A percentile compares a stretch with the other conserved stretches of the same genome.
Evolutionary conservation across 202 grass and related monocot species (phyloP).

Genomic region (Saccharum hybrid): DNA sequence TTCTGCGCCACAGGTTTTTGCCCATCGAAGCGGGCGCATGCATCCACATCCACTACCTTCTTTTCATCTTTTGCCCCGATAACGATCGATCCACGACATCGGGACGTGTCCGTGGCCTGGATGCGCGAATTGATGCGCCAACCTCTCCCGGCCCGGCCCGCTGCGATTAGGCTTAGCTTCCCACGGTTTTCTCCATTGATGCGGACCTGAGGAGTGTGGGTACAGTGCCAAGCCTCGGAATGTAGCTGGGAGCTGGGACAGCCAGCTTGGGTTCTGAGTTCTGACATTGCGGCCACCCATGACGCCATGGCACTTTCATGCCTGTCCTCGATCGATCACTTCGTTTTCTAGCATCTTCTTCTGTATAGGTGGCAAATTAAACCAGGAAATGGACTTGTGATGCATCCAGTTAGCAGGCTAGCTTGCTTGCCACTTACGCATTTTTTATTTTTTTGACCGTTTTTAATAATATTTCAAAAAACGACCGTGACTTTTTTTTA

Average conservation of each 20-base stretch:
- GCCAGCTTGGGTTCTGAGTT: neutral
- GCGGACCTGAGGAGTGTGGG: neutral
- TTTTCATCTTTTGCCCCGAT: neutral
- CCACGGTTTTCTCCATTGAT: constrained; percentile 14
- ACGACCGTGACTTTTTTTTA: no score
- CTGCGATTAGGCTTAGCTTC: no score
- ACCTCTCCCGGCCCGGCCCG: neutral
- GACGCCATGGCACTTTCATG: neutral
- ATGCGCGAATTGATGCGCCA: neutral
- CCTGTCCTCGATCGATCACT: neutral
- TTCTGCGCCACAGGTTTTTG: constrained; percentile 47
- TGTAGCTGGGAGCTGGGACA: neutral
- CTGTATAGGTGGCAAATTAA: neutral
- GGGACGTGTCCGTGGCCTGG: no score
- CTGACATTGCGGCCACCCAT: neutral
- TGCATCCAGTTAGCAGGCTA: neutral
- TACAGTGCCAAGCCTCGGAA: constrained; percentile 20
- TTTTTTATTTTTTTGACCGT: no score
- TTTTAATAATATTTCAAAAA: no score
- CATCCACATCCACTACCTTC: neutral
- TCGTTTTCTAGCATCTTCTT: constrained; percentile 3
- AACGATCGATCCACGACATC: neutral
- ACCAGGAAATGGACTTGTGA: neutral
- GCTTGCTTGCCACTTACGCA: neutral
- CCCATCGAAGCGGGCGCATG: neutral